These are phyloP conservation scores for Entomophthora muscae DNA, from an alignment of 371 early-diverging fungal genomes.

Conservation along the genomic window DNA sequence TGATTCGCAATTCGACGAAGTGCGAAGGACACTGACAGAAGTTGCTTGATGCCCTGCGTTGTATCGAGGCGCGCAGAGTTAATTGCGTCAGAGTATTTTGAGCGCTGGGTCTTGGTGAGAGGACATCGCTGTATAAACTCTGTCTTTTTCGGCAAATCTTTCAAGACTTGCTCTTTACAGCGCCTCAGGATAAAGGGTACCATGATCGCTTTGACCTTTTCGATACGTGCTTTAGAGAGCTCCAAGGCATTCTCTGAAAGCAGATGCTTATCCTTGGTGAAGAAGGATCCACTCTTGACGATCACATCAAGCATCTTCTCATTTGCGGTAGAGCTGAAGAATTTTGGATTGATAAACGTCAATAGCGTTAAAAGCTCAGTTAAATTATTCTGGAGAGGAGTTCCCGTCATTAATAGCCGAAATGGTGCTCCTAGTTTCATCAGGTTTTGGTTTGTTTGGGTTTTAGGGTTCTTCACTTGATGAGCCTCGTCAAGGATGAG, in stretches of 20 bases:
- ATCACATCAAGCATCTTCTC: not conserved
- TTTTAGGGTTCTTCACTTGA: not conserved
- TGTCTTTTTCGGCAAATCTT: conserved; percentile 76
- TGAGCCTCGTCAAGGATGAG: conserved; percentile 7
- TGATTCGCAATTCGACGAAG: conserved; percentile 1
- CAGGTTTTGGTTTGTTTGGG: not conserved
- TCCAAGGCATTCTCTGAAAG: not conserved
- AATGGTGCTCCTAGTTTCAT: not conserved
- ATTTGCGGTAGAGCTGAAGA: conserved; percentile 29
- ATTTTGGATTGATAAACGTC: conserved; percentile 74
- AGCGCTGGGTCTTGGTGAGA: not conserved
- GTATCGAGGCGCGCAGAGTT: too few relatives aligned
- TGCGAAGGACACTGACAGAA: not conserved
- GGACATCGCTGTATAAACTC: not conserved
- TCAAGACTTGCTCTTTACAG: conserved; percentile 68
- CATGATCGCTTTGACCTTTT: conserved; percentile 9
- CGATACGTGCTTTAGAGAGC: conserved; percentile 6
- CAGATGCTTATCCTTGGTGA: not conserved
- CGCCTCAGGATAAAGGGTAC: conserved; percentile 57
- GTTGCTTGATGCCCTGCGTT: not conserved
- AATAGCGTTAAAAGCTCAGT: conserved; percentile 84
- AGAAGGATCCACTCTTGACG: not conserved
- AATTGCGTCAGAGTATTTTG: not conserved
- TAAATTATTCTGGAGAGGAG: conserved; percentile 88
- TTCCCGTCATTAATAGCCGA: conserved; percentile 22